Evolutionary conservation across 352 stramenopile species (phyloP).

Genomic region (Aphanomyces euteiches): DNA sequence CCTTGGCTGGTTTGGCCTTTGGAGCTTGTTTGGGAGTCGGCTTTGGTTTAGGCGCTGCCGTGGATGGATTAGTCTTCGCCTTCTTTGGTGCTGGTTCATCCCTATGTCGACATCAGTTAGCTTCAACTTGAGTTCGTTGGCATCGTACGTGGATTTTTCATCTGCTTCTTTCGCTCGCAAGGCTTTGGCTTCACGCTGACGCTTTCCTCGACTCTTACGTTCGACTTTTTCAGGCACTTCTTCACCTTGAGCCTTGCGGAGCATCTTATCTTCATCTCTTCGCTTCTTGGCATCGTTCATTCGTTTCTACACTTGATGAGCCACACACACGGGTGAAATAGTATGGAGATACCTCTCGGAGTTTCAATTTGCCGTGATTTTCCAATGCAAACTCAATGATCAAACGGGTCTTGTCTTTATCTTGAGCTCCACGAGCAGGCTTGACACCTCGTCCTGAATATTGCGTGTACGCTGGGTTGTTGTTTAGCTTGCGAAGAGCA

Average conservation of each 20-base stretch:
- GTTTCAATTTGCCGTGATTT: constrained; percentile 84
- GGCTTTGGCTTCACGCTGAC: constrained; percentile 66
- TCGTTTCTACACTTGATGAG: constrained; percentile 11
- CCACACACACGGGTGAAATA: neutral
- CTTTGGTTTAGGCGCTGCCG: constrained; percentile 35
- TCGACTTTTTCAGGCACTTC: constrained; percentile 33
- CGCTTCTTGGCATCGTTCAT: constrained; percentile 58
- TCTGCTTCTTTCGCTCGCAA: constrained; percentile 29
- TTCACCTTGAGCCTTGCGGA: constrained; percentile 58
- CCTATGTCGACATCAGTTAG: neutral
- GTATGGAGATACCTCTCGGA: constrained; percentile 50
- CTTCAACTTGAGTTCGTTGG: neutral
- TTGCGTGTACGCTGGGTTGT: constrained; percentile 91
- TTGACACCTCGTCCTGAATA: constrained; percentile 50
- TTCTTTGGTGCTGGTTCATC: constrained; percentile 33
- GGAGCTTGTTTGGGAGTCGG: constrained; percentile 37
- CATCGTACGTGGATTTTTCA: constrained; percentile 11
- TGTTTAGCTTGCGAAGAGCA: constrained; percentile 95
- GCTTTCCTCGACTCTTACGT: constrained; percentile 70
- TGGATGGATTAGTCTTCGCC: constrained; percentile 30
- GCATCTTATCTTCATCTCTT: constrained; percentile 56
- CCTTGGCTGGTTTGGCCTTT: constrained; percentile 16
- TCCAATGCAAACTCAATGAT: constrained; percentile 89
- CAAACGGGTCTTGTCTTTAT: constrained; percentile 63
- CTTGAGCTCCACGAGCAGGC: constrained; percentile 37